Percentiles rank a stretch among this genome's conserved stretches.
Evolutionary conservation across 1,284 basidiomycete genomes (phyloP).

Genomic region (Boletus austroedulis): DNA sequence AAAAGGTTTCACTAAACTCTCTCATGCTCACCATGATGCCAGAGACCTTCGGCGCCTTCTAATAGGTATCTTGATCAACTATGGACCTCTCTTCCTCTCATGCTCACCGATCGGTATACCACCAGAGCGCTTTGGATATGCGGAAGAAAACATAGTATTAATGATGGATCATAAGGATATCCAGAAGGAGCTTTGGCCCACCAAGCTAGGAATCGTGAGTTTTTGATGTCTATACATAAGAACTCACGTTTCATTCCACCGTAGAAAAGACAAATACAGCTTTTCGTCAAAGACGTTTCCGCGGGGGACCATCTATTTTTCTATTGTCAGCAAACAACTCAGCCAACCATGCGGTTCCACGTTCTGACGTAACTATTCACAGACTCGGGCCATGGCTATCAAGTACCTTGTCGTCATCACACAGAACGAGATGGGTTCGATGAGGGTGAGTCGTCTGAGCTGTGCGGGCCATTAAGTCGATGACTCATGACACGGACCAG

Average conservation of each 20-base stretch:
- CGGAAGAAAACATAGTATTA: constrained; percentile 24
- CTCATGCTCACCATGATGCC: constrained; percentile 17
- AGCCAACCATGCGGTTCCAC: neutral
- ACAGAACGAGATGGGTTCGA: constrained; percentile 39
- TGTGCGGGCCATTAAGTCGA: neutral
- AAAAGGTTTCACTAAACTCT: constrained; percentile 2
- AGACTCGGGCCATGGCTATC: constrained; percentile 40
- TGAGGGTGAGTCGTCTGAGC: constrained; percentile 34
- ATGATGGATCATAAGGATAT: constrained; percentile 32
- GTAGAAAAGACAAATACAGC: constrained; percentile 36
- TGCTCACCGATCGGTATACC: neutral
- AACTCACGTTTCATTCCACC: neutral
- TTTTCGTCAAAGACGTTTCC: constrained; percentile 30
- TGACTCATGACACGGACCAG: constrained; percentile 10
- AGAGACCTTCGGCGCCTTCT: constrained; percentile 14
- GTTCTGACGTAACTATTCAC: constrained; percentile 3
- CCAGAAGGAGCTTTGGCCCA: constrained; percentile 17
- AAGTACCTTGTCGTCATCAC: constrained; percentile 29
- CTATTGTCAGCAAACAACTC: constrained; percentile 31
- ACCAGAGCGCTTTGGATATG: constrained; percentile 30
- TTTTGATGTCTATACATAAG: neutral
- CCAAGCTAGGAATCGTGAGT: constrained; percentile 31
- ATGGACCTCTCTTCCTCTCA: neutral
- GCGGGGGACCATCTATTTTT: constrained; percentile 41
- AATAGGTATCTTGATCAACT: constrained; percentile 13